Evolutionary conservation across 2,329 filamentous ascomycete genomes (phyloP).

Genomic region (Scorias spongiosa): DNA sequence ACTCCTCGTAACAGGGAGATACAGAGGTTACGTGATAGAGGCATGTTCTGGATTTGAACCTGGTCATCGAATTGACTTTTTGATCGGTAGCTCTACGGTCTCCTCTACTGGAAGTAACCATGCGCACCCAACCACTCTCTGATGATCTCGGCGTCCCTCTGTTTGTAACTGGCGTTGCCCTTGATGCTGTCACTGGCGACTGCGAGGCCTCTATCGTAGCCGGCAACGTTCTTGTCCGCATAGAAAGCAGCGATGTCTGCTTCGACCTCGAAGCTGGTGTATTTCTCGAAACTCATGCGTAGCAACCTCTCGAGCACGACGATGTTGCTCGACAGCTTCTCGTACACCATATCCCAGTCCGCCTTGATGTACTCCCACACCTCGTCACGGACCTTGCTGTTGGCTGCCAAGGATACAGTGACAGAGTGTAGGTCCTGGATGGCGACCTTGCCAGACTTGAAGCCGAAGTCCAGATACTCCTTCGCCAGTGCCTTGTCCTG

Average conservation of each 20-base stretch:
- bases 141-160: slow-evolving; percentile 56
- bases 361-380: slow-evolving; percentile 78
- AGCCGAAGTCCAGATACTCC: slow-evolving; percentile 55
- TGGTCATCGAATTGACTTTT: too few species aligned
- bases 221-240: slow-evolving; percentile 66
- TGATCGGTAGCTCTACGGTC: too few species aligned
- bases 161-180: slow-evolving; percentile 67
- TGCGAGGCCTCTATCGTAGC: slow-evolving; percentile 72
- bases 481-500: slow-evolving; percentile 54
- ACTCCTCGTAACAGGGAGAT: too few species aligned
- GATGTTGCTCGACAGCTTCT: slow-evolving; percentile 63
- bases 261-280: slow-evolving; percentile 53
- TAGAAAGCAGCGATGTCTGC: slow-evolving; percentile 78
- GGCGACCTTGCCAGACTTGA: slow-evolving; percentile 62
- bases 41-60: too few species aligned
- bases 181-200: slow-evolving; percentile 77
- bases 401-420: slow-evolving; percentile 55
- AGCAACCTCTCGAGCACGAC: slow-evolving; percentile 84
- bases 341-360: slow-evolving; percentile 61
- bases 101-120: slow-evolving; percentile 31
- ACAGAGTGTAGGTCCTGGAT: slow-evolving; percentile 79
- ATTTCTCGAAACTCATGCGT: slow-evolving; percentile 61
- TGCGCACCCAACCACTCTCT: slow-evolving; percentile 62
- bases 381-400: slow-evolving; percentile 54
- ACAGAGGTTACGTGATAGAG: too few species aligned